Percentiles rank a stretch among this genome's conserved stretches.
Conservation (phyloP, 352 stramenopile species). For the Phytophthora aleatoria region DNA sequence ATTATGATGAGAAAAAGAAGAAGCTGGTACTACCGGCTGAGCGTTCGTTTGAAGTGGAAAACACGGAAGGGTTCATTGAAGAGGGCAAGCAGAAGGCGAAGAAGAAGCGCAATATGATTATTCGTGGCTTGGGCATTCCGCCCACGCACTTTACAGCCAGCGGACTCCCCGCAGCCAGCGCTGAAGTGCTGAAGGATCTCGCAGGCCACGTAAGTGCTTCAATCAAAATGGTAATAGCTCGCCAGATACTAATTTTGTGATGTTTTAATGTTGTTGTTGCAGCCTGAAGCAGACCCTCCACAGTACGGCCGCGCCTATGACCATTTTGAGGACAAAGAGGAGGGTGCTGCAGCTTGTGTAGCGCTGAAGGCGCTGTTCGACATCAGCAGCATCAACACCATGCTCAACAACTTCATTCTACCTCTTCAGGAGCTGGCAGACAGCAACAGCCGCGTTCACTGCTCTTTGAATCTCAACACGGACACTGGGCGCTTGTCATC, state of each 20-base stretch:
- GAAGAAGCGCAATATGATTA: conserved; percentile 85
- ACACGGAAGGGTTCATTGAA: conserved; percentile 75
- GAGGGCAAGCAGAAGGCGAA: conserved; percentile 68
- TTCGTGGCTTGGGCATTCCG: conserved; percentile 91
- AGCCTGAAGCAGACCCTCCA: conserved; percentile 80
- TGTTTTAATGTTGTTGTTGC: conserved; percentile 18
- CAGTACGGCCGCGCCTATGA: conserved; percentile 89
- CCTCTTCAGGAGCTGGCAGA: conserved; percentile 94
- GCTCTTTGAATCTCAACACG: conserved; percentile 99
- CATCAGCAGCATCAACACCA: conserved; percentile 98
- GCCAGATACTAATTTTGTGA: conserved; percentile 16
- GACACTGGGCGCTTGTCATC: conserved; percentile 98
- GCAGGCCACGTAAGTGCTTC: conserved; percentile 77
- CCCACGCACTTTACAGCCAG: conserved; percentile 93
- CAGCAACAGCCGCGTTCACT: conserved; percentile 95
- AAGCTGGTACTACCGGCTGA: conserved; percentile 72
- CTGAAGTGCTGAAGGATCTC: conserved; percentile 94
- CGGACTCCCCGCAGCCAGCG: conserved; percentile 92
- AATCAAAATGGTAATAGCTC: neutral
- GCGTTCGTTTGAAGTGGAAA: conserved; percentile 82
- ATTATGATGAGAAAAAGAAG: conserved; percentile 75
- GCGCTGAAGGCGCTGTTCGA: conserved; percentile 94
- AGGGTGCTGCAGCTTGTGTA: conserved; percentile 93
- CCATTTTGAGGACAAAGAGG: conserved; percentile 93
- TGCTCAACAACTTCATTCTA: conserved; percentile 98